Base-by-base conservation (phyloP, 208 protist species). In the Trypanosoma rangeli region DNA sequence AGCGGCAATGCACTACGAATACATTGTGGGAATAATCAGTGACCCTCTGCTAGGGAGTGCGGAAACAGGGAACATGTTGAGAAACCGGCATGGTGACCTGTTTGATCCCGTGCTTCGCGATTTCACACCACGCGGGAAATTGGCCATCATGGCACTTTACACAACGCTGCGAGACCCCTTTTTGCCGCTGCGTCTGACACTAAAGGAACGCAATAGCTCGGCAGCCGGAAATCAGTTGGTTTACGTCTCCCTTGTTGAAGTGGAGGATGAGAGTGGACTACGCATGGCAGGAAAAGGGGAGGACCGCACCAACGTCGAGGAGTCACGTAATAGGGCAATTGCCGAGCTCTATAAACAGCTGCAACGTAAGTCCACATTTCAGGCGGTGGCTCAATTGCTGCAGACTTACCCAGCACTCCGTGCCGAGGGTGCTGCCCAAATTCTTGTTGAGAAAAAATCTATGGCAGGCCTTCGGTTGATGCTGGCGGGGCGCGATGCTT, bases 1-100 rank as follows among this genome's bases (percentile, higher is more conserved):
- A 31, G 77, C 86, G n/a, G 80, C 71, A 13, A 87, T 91, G 91
- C 88, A 93, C 53, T 92, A 93, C 64, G 78, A 79, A 29, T 87
- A 92, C 57, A 70, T 96, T 29, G 49, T 91, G 1, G 72, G 56
- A 15, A 58, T 70, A n/a, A 74, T 70, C 13, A 35, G 62, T 44
- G 65, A n/a, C 24, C 18, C 26, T 2, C 5, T 59, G 26, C 39
- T 58, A n/a, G 20, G 28, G 26, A 22, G 26, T 22, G 48, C n/a
- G 9, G 58, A 56, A 46, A 48, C 29, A 39, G 53, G n/a, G 26
- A 10, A 9, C n/a, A 52, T 28, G 9, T 12, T 54, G 46, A n/a
- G 53, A 20, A 57, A 68, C 24, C 20, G 66, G 31, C 8, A 46
- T 44, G 39, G 48, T 4, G 65, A 77, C 68, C 33, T 75, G 9